Conservation (phyloP, 805 yeast species). For the Candida palmyrensis region DNA sequence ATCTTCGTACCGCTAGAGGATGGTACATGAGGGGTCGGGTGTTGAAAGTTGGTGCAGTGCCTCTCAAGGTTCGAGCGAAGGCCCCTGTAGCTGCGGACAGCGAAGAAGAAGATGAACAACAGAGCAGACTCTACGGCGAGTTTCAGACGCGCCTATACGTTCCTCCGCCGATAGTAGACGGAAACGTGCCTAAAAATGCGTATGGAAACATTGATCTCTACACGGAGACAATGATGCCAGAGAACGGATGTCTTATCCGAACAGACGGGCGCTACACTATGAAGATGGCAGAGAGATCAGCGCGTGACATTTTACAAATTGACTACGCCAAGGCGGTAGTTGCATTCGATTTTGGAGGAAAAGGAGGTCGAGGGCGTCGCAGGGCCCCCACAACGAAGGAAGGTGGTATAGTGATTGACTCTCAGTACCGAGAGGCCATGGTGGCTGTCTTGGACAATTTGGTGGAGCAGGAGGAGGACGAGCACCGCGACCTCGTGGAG, state of each 20-base stretch:
- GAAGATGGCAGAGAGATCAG: constrained; percentile 62
- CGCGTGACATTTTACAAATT: constrained; percentile 52
- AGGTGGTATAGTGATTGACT: constrained; percentile 73
- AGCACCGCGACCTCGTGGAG: constrained; percentile 39
- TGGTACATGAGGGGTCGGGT: constrained; percentile 85
- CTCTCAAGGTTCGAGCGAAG: constrained; percentile 46
- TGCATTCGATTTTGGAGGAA: constrained; percentile 65
- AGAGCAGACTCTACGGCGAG: constrained; percentile 60
- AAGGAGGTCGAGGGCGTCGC: constrained; percentile 23
- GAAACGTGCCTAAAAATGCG: constrained; percentile 67
- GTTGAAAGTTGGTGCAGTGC: constrained; percentile 64
- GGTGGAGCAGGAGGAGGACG: constrained; percentile 44
- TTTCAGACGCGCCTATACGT: constrained; percentile 69
- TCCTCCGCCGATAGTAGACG: constrained; percentile 65
- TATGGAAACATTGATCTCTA: constrained; percentile 84
- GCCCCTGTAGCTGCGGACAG: constrained; percentile 6
- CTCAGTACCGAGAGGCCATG: constrained; percentile 58
- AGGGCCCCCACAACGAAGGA: constrained; percentile 56
- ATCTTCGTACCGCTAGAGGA: constrained; percentile 66
- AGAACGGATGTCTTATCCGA: constrained; percentile 59
- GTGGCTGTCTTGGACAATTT: constrained; percentile 44
- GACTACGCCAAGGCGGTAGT: constrained; percentile 87
- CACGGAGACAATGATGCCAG: constrained; percentile 76
- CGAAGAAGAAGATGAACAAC: constrained; percentile 49
- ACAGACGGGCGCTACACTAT: constrained; percentile 22